Evolutionary conservation across 768 basidiomycete species (phyloP), one percentile per base, ranked within the genome.

Genomic region (Strobilomyces echinocephalus): DNA sequence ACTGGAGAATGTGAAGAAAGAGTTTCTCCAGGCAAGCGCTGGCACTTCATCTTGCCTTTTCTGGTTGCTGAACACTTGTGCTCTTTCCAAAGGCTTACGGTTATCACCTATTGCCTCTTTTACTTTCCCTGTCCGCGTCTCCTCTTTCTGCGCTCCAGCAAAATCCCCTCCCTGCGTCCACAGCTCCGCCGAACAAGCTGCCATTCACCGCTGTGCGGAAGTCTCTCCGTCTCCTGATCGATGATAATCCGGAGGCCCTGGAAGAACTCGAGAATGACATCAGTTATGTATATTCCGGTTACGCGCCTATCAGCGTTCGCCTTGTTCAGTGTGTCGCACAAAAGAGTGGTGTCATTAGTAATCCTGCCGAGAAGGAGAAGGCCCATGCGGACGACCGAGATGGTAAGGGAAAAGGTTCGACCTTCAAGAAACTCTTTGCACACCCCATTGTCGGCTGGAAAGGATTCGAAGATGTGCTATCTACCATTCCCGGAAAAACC

Each of bases 361-460:
- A 90, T 62, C 87, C 88, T 46, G 80, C 79, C 21, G 67, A 82
- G 62, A 85, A 77, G 66, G 67, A 82, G 62, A 85, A 77, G 66
- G 81, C 57, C 45, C 71, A 68, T 49, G 64, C 62, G 40, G 75
- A 73, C 38, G 73, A 70, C 50, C 64, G 65, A 26, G 72, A 66
- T n/a, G 73, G 67, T 20, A 73, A 68, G 53, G 72, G 71, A 42
- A 75, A 72, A 50, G 73, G 69, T 42, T 51, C 63, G 14, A 53
- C 68, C n/a, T 60, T 68, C 24, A 75, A 73, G 49, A 85, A 83
- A 66, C 76, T 88, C 38, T 87, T 84, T 65, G 93, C 94, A 1
- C 94, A 97, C 69, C 88, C 92, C 2, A 88, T 99, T 54, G 82
- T 88, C 9, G 95, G 95, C 3, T 99, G 95, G 95, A 95, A 90